Percentiles rank a stretch among this genome's conserved stretches.
Evolutionary conservation across 495 filamentous ascomycete genomes (phyloP).

Genomic region (Aspergillus biplanus): DNA sequence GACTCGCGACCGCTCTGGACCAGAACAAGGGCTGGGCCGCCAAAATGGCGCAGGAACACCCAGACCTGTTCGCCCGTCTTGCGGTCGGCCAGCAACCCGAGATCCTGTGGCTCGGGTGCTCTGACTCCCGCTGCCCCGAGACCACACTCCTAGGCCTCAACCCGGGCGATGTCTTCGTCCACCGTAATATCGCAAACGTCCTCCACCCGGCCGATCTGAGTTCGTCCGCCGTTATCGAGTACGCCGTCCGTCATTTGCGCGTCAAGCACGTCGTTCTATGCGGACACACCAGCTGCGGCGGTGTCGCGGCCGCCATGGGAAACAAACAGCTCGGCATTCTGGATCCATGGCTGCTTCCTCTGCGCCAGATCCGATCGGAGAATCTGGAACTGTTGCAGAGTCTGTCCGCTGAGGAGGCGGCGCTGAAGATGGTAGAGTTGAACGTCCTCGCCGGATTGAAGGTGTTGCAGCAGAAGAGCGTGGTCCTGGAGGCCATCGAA

Average conservation of each 20-base stretch:
- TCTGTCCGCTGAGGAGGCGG: conserved; percentile 51
- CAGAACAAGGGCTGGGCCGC: conserved; percentile 73
- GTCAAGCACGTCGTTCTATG: conserved; percentile 85
- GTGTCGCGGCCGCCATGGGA: conserved; percentile 69
- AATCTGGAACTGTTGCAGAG: conserved; percentile 48
- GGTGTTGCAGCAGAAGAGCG: conserved; percentile 62
- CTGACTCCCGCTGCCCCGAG: conserved; percentile 86
- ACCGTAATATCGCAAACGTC: conserved; percentile 95
- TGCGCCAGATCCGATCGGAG: conserved; percentile 64
- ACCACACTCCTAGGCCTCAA: conserved; percentile 79
- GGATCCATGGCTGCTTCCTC: conserved; percentile 79
- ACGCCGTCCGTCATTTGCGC: conserved; percentile 71
- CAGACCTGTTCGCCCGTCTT: conserved; percentile 72
- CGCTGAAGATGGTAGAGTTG: conserved; percentile 63
- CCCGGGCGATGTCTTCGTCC: conserved; percentile 89
- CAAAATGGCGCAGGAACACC: conserved; percentile 65
- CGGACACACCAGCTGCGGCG: conserved; percentile 83
- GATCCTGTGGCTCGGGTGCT: conserved; percentile 92
- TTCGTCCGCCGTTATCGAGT: conserved; percentile 79
- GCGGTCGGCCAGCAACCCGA: conserved; percentile 70
- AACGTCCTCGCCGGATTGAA: conserved; percentile 71
- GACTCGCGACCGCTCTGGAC: conserved; percentile 36
- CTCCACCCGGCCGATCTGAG: conserved; percentile 77
- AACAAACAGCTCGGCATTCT: conserved; percentile 74
- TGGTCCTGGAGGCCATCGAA: conserved; percentile 65